Base-by-base conservation (phyloP, 148 eudicot genomes). In the Vaccinium corymbosum region DNA sequence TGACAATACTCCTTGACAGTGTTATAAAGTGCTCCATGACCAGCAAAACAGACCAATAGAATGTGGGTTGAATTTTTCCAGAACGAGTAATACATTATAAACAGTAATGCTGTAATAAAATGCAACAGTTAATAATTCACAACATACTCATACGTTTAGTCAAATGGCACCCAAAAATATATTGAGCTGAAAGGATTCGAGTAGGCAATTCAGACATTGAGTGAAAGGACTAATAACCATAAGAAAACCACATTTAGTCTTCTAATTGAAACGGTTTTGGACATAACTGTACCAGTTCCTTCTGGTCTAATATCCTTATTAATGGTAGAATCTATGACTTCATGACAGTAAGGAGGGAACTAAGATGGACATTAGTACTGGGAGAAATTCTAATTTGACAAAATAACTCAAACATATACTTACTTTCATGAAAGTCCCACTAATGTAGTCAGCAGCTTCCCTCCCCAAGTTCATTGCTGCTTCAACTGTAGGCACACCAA, bases 361-460 rank as follows among this genome's bases (percentile, higher is more conserved):
- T 42, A 20, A 19, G 8, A 80, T 2, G 19, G 12, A 61, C 11
- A 35, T 80, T 15, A 38, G 62, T 15, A 64, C 51, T 7, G 52
- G 71, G 35, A 53, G 35, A 51, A 46, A 81, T 25, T 50, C 29
- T 13, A 53, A 49, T 46, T 19, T 77, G 35, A 49, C 48, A 57
- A 50, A 71, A 46, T 49, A n/a, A 84, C 80, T n/a, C 53, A 62
- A 73, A 13, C 15, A 20, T 53, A 29, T 3, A 52, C 78, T 81
- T 89, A 92, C 99, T 87, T 92, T 93, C 22, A 83, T 97, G 90
- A 97, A 97, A 81, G 98, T 94, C 80, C 89, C 92, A 84, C 99
- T 97, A 85, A 97, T 97, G 85, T 88, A 87, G 32, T 97, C 98
- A 83, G 99, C 98, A 85, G 97, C 99, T 87, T 93, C 98, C 90